phyloP scores from a whole-genome alignment of 176 grass and related monocot species.

The bread wheat (Triticum aestivum) region DNA sequence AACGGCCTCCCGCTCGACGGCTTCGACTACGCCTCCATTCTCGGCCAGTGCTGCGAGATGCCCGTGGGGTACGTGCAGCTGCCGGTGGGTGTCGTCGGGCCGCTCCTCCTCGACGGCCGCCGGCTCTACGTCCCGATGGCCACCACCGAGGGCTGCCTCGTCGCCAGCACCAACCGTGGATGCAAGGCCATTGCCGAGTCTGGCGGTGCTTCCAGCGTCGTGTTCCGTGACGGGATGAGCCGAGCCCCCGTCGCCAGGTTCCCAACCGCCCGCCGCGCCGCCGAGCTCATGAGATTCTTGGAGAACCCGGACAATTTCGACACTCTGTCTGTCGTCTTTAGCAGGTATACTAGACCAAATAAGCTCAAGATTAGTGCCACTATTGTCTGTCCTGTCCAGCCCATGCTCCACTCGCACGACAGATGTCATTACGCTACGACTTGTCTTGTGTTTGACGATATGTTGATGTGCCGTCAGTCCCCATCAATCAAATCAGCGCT shows the following conservation, averaged over 20 bases:
- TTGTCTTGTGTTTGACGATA: conserved; percentile 22
- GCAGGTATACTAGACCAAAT: conserved; percentile 35
- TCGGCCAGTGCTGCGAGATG: conserved; percentile 85
- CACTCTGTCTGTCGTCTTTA: conserved; percentile 56
- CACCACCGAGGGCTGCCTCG: conserved; percentile 81
- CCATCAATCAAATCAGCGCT: not conserved
- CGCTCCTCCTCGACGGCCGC: conserved; percentile 59
- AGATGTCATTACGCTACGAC: not conserved
- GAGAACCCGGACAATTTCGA: conserved; percentile 56
- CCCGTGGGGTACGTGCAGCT: conserved; percentile 74
- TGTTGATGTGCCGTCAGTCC: conserved; percentile 1
- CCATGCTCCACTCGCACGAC: conserved; percentile 17
- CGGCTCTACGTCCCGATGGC: conserved; percentile 68
- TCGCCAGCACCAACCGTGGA: conserved; percentile 76
- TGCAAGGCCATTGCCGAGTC: conserved; percentile 78
- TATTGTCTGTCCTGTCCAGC: not conserved
- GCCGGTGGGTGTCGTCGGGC: conserved; percentile 66
- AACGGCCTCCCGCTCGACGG: conserved; percentile 64
- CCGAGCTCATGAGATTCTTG: conserved; percentile 61
- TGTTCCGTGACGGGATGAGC: conserved; percentile 67
- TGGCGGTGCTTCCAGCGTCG: conserved; percentile 56
- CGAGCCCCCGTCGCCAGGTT: conserved; percentile 57
- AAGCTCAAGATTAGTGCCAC: not conserved
- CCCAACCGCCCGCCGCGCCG: conserved; percentile 48
- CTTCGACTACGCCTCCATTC: conserved; percentile 65